These are phyloP conservation scores for Stereum hirsutum DNA, from an alignment of 1,284 basidiomycete species.

Conservation along the genomic window DNA sequence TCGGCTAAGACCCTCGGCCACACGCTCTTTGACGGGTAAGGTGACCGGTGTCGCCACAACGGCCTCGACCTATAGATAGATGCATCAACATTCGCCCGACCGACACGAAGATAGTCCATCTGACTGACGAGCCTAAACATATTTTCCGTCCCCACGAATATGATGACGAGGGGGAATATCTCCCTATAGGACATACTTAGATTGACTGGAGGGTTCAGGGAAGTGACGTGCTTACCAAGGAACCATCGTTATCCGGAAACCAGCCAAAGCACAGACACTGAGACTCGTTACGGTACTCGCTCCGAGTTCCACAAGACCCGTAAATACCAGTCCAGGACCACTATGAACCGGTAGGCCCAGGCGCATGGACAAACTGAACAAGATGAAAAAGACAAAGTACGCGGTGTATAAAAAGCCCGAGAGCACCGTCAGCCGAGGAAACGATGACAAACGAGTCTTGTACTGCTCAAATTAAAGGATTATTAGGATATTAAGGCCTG, in stretches of 20 bases:
- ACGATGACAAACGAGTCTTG: conserved; percentile 26
- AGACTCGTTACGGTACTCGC: conserved; percentile 92
- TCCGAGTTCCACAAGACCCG: conserved; percentile 83
- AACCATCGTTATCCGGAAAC: conserved; percentile 80
- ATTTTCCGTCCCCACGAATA: conserved; percentile 95
- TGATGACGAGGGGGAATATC: conserved; percentile 87
- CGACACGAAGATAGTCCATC: background rate
- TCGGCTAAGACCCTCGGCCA: conserved; percentile 80
- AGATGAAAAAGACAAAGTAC: conserved; percentile 73
- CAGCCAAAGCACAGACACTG: conserved; percentile 81
- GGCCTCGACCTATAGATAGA: conserved; percentile 60
- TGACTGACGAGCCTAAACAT: conserved; percentile 90
- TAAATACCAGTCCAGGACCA: conserved; percentile 86
- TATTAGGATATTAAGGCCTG: conserved; percentile 1
- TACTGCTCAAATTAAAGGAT: too few species aligned
- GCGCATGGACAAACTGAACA: conserved; percentile 73
- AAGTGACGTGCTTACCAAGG: conserved; percentile 65
- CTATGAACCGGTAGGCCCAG: conserved; percentile 85
- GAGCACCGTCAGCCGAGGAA: conserved; percentile 30
- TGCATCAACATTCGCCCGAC: conserved; percentile 6
- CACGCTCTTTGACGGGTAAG: conserved; percentile 86
- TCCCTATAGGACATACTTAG: conserved; percentile 39
- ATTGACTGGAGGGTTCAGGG: conserved; percentile 7
- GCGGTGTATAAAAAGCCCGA: conserved; percentile 70
- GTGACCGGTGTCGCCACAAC: conserved; percentile 87